phyloP scores from a whole-genome alignment of 805 yeast genomes.

The Monosporozyma yasuniensis region DNA sequence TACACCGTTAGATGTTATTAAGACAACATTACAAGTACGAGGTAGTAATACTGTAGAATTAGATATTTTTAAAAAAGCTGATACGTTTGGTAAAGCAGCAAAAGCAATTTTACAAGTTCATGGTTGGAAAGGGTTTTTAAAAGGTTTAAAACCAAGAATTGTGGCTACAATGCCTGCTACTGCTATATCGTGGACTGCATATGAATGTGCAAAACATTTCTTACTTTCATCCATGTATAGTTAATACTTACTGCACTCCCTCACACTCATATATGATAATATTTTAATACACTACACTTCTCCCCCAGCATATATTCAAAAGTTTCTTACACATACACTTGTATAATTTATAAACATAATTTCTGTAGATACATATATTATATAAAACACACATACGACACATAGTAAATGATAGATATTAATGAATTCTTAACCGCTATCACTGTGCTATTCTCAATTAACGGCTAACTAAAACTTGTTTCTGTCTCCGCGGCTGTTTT shows the following conservation, averaged over 20 bases:
- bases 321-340: too few species aligned
- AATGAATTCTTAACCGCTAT: not conserved
- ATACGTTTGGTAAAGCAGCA: constrained; percentile 70
- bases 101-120: constrained; percentile 51
- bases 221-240: constrained; percentile 9
- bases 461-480: too few species aligned
- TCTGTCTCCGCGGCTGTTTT: too few species aligned
- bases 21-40: constrained; percentile 83
- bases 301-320: too few species aligned
- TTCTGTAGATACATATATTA: not conserved
- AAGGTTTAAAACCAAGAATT: constrained; percentile 87
- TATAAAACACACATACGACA: not conserved
- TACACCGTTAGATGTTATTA: constrained; percentile 89
- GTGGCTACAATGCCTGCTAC: constrained; percentile 95
- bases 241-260: too few species aligned
- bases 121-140: constrained; percentile 59
- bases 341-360: too few species aligned
- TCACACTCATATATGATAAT: not conserved
- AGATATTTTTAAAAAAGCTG: constrained; percentile 38
- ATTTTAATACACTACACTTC: too few species aligned
- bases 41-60: constrained; percentile 40
- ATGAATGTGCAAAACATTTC: constrained; percentile 84
- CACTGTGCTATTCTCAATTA: too few species aligned
- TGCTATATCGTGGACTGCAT: constrained; percentile 96
- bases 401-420: not conserved